A percentile compares a stretch with the other conserved stretches of the same genome.
Conservation (phyloP, 1,284 basidiomycete genomes). For the Limonomyces culmigenus region DNA sequence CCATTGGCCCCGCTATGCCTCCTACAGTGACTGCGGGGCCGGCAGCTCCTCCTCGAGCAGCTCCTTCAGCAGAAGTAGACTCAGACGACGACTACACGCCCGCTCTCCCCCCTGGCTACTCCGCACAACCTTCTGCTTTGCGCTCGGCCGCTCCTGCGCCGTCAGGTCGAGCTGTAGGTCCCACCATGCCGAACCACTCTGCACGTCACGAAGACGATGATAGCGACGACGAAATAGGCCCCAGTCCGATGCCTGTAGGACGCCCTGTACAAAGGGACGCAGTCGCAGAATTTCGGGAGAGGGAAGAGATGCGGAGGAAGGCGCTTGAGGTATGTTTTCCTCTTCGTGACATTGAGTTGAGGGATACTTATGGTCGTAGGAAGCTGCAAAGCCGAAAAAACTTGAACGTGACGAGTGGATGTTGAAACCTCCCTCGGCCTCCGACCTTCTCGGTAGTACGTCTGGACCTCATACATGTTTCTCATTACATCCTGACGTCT, state of each 20-base stretch:
- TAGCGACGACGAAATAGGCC: constrained; percentile 64
- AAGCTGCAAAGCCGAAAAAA: constrained; percentile 56
- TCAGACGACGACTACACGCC: constrained; percentile 47
- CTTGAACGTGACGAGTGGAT: constrained; percentile 86
- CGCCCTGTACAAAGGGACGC: constrained; percentile 30
- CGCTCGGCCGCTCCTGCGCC: constrained; percentile 20
- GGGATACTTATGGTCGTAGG: constrained; percentile 21
- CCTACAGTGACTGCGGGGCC: constrained; percentile 1
- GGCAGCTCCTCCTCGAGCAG: constrained; percentile 6
- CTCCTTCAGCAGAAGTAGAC: constrained; percentile 23
- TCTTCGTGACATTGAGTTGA: constrained; percentile 1
- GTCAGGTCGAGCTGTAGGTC: constrained; percentile 11
- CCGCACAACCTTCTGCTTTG: constrained; percentile 6
- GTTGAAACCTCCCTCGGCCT: constrained; percentile 74
- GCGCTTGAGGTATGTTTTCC: constrained; percentile 34
- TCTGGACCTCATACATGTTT: constrained; percentile 9
- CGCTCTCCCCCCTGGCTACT: constrained; percentile 44
- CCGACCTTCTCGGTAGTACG: constrained; percentile 61
- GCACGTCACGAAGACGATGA: constrained; percentile 28
- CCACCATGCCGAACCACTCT: constrained; percentile 6
- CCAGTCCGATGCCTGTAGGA: constrained; percentile 41
- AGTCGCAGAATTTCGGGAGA: constrained; percentile 64
- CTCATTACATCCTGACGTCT: background rate
- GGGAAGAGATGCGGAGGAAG: constrained; percentile 59
- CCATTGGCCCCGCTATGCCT: constrained; percentile 5